Percentiles rank a stretch among this genome's conserved stretches.
These are phyloP conservation scores for Neurospora sp. DNA, from an alignment of 495 filamentous ascomycete species.

Conservation along the genomic window DNA sequence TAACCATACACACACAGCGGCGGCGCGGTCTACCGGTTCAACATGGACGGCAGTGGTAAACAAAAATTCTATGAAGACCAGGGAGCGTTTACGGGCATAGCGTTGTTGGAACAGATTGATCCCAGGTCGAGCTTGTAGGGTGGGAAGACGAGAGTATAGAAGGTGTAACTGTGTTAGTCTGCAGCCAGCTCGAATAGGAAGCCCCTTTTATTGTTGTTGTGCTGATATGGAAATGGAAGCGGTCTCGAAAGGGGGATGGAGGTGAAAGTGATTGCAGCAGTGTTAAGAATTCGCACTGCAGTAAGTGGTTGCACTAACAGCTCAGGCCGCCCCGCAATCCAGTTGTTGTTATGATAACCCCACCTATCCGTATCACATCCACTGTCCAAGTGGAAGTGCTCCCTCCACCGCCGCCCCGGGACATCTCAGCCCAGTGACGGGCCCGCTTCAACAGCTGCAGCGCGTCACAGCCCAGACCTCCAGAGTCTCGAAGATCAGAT, in stretches of 20 bases:
- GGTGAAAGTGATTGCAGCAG: background rate
- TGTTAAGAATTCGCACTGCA: background rate
- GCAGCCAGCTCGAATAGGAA: background rate
- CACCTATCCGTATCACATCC: background rate
- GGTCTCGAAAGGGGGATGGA: background rate
- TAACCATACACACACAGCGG: conserved; percentile 12
- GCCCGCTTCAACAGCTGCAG: background rate
- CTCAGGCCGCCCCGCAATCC: background rate
- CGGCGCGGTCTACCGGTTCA: conserved; percentile 36
- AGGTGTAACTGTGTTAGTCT: background rate
- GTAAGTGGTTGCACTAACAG: background rate
- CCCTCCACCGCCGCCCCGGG: background rate
- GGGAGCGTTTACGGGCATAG: conserved; percentile 18
- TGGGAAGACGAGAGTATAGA: background rate
- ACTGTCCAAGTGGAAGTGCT: background rate
- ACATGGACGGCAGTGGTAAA: conserved; percentile 32
- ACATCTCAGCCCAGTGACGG: background rate
- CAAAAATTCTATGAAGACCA: conserved; percentile 20
- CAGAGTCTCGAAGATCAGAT: background rate
- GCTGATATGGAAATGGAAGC: background rate
- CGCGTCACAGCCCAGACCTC: background rate
- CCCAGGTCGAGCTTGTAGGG: background rate
- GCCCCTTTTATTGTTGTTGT: background rate
- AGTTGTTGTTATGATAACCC: background rate
- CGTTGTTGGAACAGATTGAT: conserved; percentile 6